Conservation (phyloP, 257 asterid genomes). For the Solanum medicagineum region DNA sequence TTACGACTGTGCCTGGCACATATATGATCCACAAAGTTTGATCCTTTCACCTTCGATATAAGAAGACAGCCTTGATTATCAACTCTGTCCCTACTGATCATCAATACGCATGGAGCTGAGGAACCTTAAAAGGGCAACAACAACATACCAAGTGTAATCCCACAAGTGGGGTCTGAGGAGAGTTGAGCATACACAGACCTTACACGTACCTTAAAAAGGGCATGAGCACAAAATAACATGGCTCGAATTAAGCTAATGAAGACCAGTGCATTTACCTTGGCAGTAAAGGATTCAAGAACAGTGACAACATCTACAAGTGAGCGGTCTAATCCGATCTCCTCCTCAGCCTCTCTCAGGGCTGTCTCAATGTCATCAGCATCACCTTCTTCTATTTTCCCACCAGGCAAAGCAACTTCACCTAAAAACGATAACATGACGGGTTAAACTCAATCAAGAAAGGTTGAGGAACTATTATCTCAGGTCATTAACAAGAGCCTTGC, state of each 20-base stretch:
- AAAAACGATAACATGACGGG: neutral
- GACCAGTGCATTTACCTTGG: slow-evolving; percentile 29
- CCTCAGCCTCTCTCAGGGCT: slow-evolving; percentile 83
- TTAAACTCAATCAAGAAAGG: neutral
- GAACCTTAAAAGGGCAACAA: neutral
- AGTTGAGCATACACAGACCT: neutral
- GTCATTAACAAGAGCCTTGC: neutral
- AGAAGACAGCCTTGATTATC: neutral
- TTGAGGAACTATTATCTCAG: neutral
- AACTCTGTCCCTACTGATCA: neutral
- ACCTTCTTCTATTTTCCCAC: slow-evolving; percentile 67
- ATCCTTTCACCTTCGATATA: neutral
- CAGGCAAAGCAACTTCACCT: slow-evolving; percentile 94
- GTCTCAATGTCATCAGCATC: slow-evolving; percentile 47
- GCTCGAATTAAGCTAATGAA: neutral
- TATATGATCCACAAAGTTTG: neutral
- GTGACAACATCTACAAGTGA: slow-evolving; percentile 49
- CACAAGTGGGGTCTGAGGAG: too few relatives aligned
- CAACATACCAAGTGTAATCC: neutral
- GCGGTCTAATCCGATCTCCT: slow-evolving; percentile 85
- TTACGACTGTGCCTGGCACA: neutral
- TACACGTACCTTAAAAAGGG: neutral
- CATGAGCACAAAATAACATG: neutral
- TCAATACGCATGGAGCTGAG: neutral
- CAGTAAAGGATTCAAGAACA: slow-evolving; percentile 37